Base-by-base conservation (phyloP, 352 stramenopile species). In the Elongisporangium anandrum region DNA sequence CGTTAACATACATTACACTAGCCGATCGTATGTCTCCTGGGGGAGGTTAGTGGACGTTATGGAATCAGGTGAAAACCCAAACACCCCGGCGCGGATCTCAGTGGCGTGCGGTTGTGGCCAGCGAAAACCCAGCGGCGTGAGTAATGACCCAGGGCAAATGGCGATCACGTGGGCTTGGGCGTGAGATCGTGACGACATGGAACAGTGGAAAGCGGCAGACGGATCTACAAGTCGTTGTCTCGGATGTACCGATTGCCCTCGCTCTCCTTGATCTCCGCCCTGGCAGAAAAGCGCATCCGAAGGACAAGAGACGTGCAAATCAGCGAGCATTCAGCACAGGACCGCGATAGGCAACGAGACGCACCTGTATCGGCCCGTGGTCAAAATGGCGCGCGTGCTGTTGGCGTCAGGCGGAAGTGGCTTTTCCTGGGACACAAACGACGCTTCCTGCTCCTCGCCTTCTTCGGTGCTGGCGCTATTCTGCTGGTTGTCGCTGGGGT, bases 161-260 rank as follows among this genome's bases (percentile, higher is more conserved):
- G 34, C 34, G 24, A 34, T 34, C 34, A 13, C 26, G 26, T 45
- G 34, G 34, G 10, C 34, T 4, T 45, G 34, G 34, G 10, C 34
- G 34, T 45, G 34, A 45, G 34, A 45, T 45, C 34, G 34, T 45
- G 34, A 41, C 4, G 9, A 41, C 29, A 15, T 41, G 29, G 29
- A 45, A 45, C 34, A 45, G 1, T 45, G 34, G 17, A 17, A 16
- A 12, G 34, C 13, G 13, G 34, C 16, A 26, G 24, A 26, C 20
- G 20, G n/a, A 41, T 7, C 74, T 67, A 95, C 55, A 95, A 57
- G 59, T 95, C 85, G 19, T 78, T 88, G 69, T 95, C 85, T 47
- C 85, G 81, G 50, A 95, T 95, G 80, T 93, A 95, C 24, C 85
- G 80, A 56, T 95, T 95, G 61, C 85, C 85, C 70, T 95, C 85